Evolutionary conservation across 2,329 filamentous ascomycete species (phyloP), one percentile per base, ranked within the genome.

Genomic region (Hymenoscyphus infarciens): DNA sequence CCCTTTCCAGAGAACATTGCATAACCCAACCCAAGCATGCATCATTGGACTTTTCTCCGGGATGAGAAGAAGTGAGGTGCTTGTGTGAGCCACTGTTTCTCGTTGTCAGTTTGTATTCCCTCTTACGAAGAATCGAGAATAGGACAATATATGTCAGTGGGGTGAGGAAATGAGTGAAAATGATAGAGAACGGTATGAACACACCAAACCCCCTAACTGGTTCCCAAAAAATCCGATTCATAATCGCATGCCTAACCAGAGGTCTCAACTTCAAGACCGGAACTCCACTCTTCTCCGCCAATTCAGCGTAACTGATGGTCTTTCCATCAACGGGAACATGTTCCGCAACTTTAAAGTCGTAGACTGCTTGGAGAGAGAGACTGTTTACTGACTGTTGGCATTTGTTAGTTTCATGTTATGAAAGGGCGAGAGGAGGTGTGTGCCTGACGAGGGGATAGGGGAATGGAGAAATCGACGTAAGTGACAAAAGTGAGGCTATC

Each of bases 231-330:
- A 86, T 76, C 33, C 75, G 74, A 65, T 79, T 81, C n/a, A 82
- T 84, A 76, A 85, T 85, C 58, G 79, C 81, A 68, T 84, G 78
- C 15, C 83, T 81, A 25, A 83, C 69, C 2, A 81, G 71, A 57
- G 81, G 80, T 22, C 79, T 77, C 15, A 83, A 75, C 68, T 82
- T 82, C 55, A 52, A 58, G 13, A 53, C 13, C 16, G 66, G 61
- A n/a, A 68, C 10, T 4, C 55, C 61, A 33, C 39, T 25, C 19
- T 56, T 63, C 31, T 73, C 66, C 16, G 78, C 74, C 19, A 81
- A 77, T 11, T 78, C 76, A 3, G 70, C 64, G 60, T 77, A 78
- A 2, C 79, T 78, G 6, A 80, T 79, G 3, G 76, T 74, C 4
- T 19, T 22, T 16, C 79, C 79, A 27, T 78, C 73, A 0, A 82